Evolutionary conservation across 2,329 filamentous ascomycete genomes (phyloP).

Genomic region (Scedosporium apiospermum): DNA sequence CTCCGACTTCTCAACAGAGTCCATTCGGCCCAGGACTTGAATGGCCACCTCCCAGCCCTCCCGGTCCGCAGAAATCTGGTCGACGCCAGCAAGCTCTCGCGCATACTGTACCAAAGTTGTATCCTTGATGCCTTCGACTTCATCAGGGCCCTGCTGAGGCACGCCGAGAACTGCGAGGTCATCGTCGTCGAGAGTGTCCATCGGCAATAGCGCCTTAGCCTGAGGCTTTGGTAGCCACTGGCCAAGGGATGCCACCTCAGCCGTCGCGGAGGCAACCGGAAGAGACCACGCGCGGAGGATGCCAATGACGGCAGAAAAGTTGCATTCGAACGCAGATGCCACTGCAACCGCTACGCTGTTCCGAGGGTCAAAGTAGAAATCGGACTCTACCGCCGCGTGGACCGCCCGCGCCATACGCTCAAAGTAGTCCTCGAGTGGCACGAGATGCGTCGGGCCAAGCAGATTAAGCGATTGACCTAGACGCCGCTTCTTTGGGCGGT

Average conservation of each 20-base stretch:
- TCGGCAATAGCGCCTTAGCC: slow-evolving; percentile 40
- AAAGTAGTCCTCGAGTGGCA: slow-evolving; percentile 52
- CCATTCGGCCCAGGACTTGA: slow-evolving; percentile 70
- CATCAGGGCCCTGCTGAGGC: slow-evolving; percentile 47
- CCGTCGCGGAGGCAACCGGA: slow-evolving; percentile 65
- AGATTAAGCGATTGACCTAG: slow-evolving; percentile 22
- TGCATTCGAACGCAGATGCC: slow-evolving; percentile 74
- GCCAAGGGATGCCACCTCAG: slow-evolving; percentile 74
- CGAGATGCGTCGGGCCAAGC: slow-evolving; percentile 6
- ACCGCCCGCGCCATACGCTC: slow-evolving; percentile 65
- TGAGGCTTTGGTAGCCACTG: slow-evolving; percentile 65
- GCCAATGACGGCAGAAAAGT: slow-evolving; percentile 64
- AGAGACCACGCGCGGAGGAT: slow-evolving; percentile 74
- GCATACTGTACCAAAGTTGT: slow-evolving; percentile 71
- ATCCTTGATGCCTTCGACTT: slow-evolving; percentile 63
- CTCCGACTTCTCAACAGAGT: slow-evolving; percentile 61
- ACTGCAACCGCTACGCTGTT: slow-evolving; percentile 72
- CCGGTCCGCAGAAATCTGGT: slow-evolving; percentile 35
- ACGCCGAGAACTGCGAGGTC: slow-evolving; percentile 76
- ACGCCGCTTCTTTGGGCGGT: slow-evolving; percentile 33
- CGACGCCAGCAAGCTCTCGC: slow-evolving; percentile 49
- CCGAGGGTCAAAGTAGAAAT: slow-evolving; percentile 68
- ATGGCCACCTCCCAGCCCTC: slow-evolving; percentile 90
- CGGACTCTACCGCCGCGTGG: slow-evolving; percentile 55
- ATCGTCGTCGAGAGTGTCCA: slow-evolving; percentile 60